Conservation (phyloP, 179 eudicot species). For the Silene coronaria region DNA sequence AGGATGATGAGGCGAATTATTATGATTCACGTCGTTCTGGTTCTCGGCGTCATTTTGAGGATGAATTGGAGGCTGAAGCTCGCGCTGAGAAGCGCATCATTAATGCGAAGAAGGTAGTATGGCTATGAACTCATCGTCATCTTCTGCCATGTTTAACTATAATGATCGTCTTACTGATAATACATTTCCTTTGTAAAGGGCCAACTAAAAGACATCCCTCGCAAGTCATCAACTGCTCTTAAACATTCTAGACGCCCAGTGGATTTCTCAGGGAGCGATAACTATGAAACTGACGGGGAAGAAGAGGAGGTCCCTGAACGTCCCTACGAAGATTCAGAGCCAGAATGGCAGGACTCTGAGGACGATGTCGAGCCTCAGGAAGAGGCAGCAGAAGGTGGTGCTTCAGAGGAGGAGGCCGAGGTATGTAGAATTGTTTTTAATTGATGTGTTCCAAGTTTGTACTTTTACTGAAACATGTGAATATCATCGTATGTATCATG, state of each 20-base stretch:
- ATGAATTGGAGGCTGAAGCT: slow-evolving; percentile 88
- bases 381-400: slow-evolving; percentile 52
- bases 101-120: slow-evolving; percentile 75
- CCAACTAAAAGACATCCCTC: slow-evolving; percentile 55
- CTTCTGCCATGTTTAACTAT: not conserved
- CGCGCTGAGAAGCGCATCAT: slow-evolving; percentile 88
- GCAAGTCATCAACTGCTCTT: slow-evolving; percentile 46
- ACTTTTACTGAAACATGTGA: not conserved
- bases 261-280: slow-evolving; percentile 78
- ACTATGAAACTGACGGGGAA: slow-evolving; percentile 95
- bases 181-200: slow-evolving; percentile 19
- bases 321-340: slow-evolving; percentile 60
- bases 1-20: slow-evolving; percentile 81
- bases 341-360: slow-evolving; percentile 57
- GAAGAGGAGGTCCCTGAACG: slow-evolving; percentile 68
- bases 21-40: slow-evolving; percentile 66
- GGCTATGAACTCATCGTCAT: not conserved
- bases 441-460: not conserved
- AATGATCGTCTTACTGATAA: not conserved
- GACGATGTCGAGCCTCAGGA: slow-evolving; percentile 55
- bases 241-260: slow-evolving; percentile 70
- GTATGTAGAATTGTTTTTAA: slow-evolving; percentile 29
- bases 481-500: not conserved
- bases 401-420: slow-evolving; percentile 87
- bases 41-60: slow-evolving; percentile 67